Evolutionary conservation across 2,329 filamentous ascomycete genomes (phyloP), one percentile per base, ranked within the genome.

Genomic region (Aspergillus persii): DNA sequence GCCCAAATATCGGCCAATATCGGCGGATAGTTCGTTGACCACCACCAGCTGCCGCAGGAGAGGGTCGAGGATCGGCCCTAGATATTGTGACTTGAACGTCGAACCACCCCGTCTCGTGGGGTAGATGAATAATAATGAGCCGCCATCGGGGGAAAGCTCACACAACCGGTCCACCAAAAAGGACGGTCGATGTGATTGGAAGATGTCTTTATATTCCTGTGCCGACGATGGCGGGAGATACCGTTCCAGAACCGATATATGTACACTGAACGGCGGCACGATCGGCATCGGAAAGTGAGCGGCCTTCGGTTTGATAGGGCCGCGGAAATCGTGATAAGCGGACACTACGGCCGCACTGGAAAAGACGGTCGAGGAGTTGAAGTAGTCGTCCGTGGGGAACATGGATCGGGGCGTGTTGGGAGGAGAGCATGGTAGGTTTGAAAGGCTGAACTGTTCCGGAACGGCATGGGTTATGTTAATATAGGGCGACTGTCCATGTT

Each of bases 381-480:
- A 88, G 69, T 88, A 88, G 59, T 86, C 84, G 31, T 86, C 81
- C 31, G 80, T 80, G 23, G 79, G 79, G 39, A 81, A 77, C 4
- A 70, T 66, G 18, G 71, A 69, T 48, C 75, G 76, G 11, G 86
- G 86, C 2, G 86, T 87, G 54, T 78, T 82, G 3, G 85, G 84
- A 8, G 86, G 86, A n/a, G 86, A 87, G 31, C 81, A 84, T 7
- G 86, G 86, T 3, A 88, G 77, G 63, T 87, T 85, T 23, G 81
- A 80, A 39, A 88, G 78, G 57, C 81, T 87, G 73, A 86, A 87
- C 54, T 83, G 82, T 46, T 84, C 83, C 8, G 84, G 85, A 1
- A 87, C 83, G 1, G 85, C 86, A 67, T 88, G 85, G 56, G 85
- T 86, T 53, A 88, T 82, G 60, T 86, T 86, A 71, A 88, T 86